Percentiles rank a stretch among this genome's conserved stretches.
These are phyloP conservation scores for Micromonas commoda DNA, from an alignment of 139 green algal genomes.

Conservation along the genomic window DNA sequence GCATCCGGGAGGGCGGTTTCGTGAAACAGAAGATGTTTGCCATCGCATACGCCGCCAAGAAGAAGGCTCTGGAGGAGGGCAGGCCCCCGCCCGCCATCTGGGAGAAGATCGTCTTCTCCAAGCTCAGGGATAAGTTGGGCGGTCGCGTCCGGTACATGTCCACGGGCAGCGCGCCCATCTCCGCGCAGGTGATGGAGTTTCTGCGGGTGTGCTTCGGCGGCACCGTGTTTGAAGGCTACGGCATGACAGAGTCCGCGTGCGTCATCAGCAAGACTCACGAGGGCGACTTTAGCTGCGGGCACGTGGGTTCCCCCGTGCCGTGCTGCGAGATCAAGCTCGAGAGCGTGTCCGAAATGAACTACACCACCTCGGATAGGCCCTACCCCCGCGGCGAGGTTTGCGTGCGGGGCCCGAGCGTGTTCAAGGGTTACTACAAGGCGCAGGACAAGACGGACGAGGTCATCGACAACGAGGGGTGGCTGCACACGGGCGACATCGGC, in stretches of 20 bases:
- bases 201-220: constrained; percentile 69
- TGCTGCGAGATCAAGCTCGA: constrained; percentile 44
- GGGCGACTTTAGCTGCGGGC: constrained; percentile 33
- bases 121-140: constrained; percentile 58
- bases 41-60: constrained; percentile 39
- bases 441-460: constrained; percentile 43
- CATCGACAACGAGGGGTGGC: constrained; percentile 47
- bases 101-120: constrained; percentile 90
- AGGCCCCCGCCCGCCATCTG: constrained; percentile 51
- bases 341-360: constrained; percentile 49
- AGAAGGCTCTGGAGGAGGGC: constrained; percentile 44
- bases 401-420: constrained; percentile 45
- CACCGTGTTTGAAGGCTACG: constrained; percentile 47
- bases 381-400: constrained; percentile 52
- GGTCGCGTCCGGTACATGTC: constrained; percentile 51
- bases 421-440: constrained; percentile 49
- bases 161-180: constrained; percentile 80
- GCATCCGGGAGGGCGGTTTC: background rate
- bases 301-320: constrained; percentile 41
- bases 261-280: constrained; percentile 55
- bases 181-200: constrained; percentile 86
- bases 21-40: constrained; percentile 14
- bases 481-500: constrained; percentile 52
- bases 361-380: constrained; percentile 37
- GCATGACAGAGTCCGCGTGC: constrained; percentile 78